phyloP scores from a whole-genome alignment of 2,329 filamentous ascomycete genomes.

The Cladosporium sp. region DNA sequence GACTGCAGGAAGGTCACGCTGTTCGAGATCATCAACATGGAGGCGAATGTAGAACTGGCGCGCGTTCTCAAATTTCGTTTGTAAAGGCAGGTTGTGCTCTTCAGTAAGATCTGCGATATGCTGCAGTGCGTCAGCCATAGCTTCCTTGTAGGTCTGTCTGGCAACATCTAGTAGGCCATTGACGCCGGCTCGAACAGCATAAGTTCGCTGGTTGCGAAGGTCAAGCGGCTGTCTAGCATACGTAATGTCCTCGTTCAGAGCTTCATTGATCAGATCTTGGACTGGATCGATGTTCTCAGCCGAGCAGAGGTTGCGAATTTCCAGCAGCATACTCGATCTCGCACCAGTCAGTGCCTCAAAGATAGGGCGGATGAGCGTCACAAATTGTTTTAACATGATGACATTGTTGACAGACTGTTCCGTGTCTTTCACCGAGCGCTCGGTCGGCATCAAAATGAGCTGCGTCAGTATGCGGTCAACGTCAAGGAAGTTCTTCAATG shows the following conservation, averaged over 20 bases:
- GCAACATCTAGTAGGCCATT: conserved; percentile 85
- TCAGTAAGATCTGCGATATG: conserved; percentile 63
- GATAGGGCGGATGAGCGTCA: conserved; percentile 63
- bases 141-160: conserved; percentile 83
- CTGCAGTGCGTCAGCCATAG: conserved; percentile 70
- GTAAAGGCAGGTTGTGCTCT: conserved; percentile 55
- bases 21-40: conserved; percentile 58
- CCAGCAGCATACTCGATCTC: conserved; percentile 59
- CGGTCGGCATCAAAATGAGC: conserved; percentile 71
- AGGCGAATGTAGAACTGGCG: conserved; percentile 78
- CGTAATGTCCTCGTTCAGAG: conserved; percentile 75
- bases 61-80: conserved; percentile 70
- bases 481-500: conserved; percentile 71
- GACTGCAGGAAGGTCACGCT: conserved; percentile 56
- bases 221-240: conserved; percentile 79
- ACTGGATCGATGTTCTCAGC: conserved; percentile 59
- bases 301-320: conserved; percentile 65
- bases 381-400: conserved; percentile 79
- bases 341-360: conserved; percentile 64
- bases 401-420: conserved; percentile 84
- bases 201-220: conserved; percentile 81
- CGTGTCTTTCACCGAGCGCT: conserved; percentile 61
- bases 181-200: conserved; percentile 82
- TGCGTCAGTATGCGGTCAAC: conserved; percentile 76
- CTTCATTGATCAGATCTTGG: conserved; percentile 59